Base-by-base conservation (phyloP, 2,329 filamentous ascomycete species). In the Pochonia chlamydosporia region DNA sequence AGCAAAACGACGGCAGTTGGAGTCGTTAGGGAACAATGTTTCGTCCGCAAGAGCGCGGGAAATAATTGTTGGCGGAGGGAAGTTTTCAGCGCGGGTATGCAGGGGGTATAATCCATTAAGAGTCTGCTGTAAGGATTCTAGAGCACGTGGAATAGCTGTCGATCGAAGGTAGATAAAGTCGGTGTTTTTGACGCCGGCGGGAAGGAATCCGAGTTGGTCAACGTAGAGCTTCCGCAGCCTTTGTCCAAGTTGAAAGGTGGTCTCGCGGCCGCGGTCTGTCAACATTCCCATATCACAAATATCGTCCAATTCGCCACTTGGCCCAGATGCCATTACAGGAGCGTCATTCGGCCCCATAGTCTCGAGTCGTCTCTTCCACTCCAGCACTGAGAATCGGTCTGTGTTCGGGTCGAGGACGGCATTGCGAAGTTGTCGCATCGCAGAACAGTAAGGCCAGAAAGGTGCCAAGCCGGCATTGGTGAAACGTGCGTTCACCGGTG, bases 381-480 rank as follows among this genome's bases (percentile, higher is more conserved):
- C 74, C 3, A 80, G 59, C 7, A 70, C 69, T 36, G 69, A 69
- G 60, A 74, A 74, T 30, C 63, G 23, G 16, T 63, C 59, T 20
- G 56, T 48, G 31, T 59, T 54, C 53, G 70, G 65, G 48, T 73
- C 67, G 30, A 80, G 69, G 26, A 81, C 65, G 52, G 67, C 70
- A 25, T 70, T 69, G 51, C 68, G 80, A 62, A 97, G 77, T 54
- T 85, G 83, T 49, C 81, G 79, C 20, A 87, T 87, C 47, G 84
- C 81, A 54, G 80, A 79, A 70, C 93, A 99, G 69, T 96, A 97
- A 2, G 93, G 89, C 93, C 93, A 99, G 67, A 82, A 84, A 43
- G 76, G 63, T 37, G 70, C 64, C n/a, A 85, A 74, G 10, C 81
- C 82, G 41, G 80, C 79, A 69, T 92, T 93, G 61, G 87, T 80